Evolutionary conservation across 1,284 basidiomycete genomes (phyloP).

Genomic region (Sanghuangporus weigelae): DNA sequence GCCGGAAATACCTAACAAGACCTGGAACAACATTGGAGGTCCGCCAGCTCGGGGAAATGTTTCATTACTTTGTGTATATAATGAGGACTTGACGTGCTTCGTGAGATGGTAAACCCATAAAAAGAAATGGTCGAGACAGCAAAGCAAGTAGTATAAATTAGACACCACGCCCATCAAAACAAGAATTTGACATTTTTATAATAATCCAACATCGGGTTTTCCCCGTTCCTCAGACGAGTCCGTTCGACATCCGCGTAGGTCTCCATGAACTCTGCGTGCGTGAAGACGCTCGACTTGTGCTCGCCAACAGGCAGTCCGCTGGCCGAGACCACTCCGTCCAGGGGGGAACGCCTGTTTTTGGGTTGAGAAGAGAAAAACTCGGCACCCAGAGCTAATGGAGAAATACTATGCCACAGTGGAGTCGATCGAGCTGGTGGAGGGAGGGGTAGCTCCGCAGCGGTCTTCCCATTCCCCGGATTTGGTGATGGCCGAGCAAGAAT

Average conservation of each 20-base stretch:
- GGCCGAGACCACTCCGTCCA: conserved; percentile 63
- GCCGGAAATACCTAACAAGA: conserved; percentile 59
- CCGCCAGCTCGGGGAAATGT: conserved; percentile 67
- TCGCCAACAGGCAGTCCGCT: conserved; percentile 78
- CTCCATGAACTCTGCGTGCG: conserved; percentile 81
- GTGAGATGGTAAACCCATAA: not conserved
- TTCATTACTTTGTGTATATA: conserved; percentile 83
- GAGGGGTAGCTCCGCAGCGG: conserved; percentile 37
- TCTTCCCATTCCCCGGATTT: conserved; percentile 31
- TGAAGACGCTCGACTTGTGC: conserved; percentile 73
- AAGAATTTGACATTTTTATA: conserved; percentile 89
- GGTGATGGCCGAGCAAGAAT: conserved; percentile 58
- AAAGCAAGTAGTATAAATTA: not conserved
- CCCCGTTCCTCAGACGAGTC: conserved; percentile 69
- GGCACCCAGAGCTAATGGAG: conserved; percentile 48
- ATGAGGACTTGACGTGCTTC: conserved; percentile 22
- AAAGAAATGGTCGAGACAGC: not conserved
- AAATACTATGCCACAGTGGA: conserved; percentile 45
- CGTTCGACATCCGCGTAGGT: conserved; percentile 70
- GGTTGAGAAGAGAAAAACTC: conserved; percentile 67
- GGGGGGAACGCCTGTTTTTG: conserved; percentile 51
- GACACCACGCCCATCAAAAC: conserved; percentile 42
- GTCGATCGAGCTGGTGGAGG: conserved; percentile 35
- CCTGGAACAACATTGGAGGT: conserved; percentile 57
- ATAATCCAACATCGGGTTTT: conserved; percentile 83